phyloP scores from a whole-genome alignment of 257 asterid genomes.

The Cruciata laevipes region DNA sequence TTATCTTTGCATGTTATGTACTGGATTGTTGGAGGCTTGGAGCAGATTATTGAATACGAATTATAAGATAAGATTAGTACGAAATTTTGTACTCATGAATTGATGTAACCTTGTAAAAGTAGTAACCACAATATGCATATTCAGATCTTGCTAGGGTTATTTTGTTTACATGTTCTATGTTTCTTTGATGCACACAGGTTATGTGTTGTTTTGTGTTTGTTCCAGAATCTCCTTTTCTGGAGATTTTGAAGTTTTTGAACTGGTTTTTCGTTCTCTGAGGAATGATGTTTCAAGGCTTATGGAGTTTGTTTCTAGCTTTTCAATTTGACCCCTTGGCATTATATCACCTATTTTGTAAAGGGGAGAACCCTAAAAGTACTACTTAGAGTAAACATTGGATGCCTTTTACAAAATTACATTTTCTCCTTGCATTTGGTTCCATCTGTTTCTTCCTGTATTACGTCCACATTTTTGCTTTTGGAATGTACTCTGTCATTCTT shows the following conservation, averaged over 20 bases:
- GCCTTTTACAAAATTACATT: neutral
- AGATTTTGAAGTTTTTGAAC: neutral
- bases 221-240: neutral
- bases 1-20: conserved; percentile 1
- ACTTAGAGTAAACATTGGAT: neutral
- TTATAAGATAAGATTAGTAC: neutral
- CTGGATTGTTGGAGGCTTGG: neutral
- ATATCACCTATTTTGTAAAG: neutral
- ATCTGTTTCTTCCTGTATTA: neutral
- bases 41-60: neutral
- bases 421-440: neutral
- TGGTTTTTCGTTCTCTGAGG: neutral
- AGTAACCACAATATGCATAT: too few relatives aligned
- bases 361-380: neutral
- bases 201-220: neutral
- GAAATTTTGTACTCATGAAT: neutral
- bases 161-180: neutral
- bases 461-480: neutral
- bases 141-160: neutral
- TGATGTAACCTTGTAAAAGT: neutral
- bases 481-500: neutral
- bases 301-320: neutral
- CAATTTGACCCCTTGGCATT: neutral
- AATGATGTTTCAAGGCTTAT: neutral
- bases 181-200: neutral